Conservation (phyloP, 257 asterid species). For the Penstemon barbatus region DNA sequence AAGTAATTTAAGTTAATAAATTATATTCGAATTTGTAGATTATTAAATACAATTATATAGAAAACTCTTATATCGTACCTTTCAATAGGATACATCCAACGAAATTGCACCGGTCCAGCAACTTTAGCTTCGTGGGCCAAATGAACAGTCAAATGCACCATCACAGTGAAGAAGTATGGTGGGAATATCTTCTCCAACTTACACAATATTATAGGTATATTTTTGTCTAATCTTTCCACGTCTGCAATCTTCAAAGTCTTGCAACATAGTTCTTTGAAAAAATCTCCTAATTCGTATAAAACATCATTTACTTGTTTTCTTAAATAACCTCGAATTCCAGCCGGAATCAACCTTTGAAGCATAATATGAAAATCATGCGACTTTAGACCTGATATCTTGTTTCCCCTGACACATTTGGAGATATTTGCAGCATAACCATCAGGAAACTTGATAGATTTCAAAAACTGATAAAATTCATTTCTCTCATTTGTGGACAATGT, state of each 20-base stretch:
- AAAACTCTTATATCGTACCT: no score
- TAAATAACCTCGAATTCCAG: background rate
- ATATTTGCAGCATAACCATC: no score
- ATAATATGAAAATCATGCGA: no score
- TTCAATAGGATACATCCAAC: conserved; percentile 1
- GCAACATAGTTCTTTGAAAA: no score
- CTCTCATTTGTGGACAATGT: background rate
- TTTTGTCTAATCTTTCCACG: background rate
- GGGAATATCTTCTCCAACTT: background rate
- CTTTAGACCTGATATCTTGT: no score
- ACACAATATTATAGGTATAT: background rate
- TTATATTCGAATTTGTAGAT: no score
- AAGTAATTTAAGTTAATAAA: no score
- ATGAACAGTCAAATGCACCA: background rate
- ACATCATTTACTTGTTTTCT: background rate
- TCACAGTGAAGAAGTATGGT: background rate
- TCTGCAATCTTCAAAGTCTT: no score
- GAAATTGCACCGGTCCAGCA: background rate
- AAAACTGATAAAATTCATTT: background rate
- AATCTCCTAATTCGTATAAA: no score
- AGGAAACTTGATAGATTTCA: background rate
- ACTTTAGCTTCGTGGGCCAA: background rate
- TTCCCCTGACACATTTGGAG: no score
- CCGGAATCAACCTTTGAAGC: no score
- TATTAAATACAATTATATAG: no score